Evolutionary conservation across 345 rosid genomes (phyloP).

Genomic region (Salix brachista): DNA sequence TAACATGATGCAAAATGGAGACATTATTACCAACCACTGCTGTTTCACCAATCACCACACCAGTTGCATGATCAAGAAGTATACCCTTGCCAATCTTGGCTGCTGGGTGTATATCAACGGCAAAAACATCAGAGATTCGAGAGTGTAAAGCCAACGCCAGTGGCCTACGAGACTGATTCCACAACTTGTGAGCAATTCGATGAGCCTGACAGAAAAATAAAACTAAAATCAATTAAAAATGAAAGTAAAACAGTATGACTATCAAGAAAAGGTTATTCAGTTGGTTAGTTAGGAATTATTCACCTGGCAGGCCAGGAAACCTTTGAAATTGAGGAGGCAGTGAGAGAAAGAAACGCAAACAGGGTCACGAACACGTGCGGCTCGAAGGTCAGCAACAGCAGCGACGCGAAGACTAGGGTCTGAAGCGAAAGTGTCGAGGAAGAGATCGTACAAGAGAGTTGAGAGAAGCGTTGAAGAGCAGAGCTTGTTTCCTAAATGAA

Average conservation of each 20-base stretch:
- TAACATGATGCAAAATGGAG: conserved; percentile 85
- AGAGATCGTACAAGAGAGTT: conserved; percentile 88
- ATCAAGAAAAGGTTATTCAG: neutral
- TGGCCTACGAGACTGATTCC: conserved; percentile 70
- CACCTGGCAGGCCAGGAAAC: conserved; percentile 94
- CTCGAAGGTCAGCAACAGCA: conserved; percentile 89
- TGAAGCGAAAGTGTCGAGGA: conserved; percentile 70
- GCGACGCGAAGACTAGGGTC: conserved; percentile 71
- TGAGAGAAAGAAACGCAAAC: conserved; percentile 96
- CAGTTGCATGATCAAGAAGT: conserved; percentile 88
- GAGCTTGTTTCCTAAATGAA: conserved; percentile 92
- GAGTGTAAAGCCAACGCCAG: conserved; percentile 89
- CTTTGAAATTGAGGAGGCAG: conserved; percentile 94
- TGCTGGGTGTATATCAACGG: conserved; percentile 93
- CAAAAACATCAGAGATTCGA: conserved; percentile 86
- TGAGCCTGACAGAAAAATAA: conserved; percentile 50
- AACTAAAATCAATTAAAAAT: neutral
- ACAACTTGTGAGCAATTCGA: conserved; percentile 78
- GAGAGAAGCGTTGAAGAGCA: conserved; percentile 96
- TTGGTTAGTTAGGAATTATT: too few relatives aligned
- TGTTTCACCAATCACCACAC: conserved; percentile 88
- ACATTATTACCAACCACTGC: conserved; percentile 91
- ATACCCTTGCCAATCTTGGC: conserved; percentile 87
- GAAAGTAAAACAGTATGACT: too few relatives aligned
- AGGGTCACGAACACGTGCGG: conserved; percentile 80